Base-by-base conservation (phyloP, 192 early-diverging fungal genomes). In the Backusella morwellensis region DNA sequence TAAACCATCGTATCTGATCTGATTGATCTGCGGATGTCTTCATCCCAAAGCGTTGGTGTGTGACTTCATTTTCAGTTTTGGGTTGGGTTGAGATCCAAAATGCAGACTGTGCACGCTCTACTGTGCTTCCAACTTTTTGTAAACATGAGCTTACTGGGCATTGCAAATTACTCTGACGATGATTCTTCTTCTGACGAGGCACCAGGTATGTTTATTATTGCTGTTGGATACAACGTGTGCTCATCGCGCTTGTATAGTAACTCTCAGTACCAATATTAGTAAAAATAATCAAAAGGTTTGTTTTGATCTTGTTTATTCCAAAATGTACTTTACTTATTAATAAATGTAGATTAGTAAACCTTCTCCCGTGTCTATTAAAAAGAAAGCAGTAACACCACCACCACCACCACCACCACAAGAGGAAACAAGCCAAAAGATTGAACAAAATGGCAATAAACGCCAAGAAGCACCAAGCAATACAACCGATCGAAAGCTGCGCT, bases 81-180 rank as follows among this genome's bases (percentile, higher is more conserved):
- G 17, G 47, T 50, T 50, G 15, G 15, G 42, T 44, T 40, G 38
- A 44, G 1, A 50, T n/a, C 5, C 47, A 50, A 50, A 44, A 50
- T 50, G 47, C 47, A 50, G 47, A 50, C 5, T 50, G 19, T 50
- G 15, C 15, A 19, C 6, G 2, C 21, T 50, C 47, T n/a, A 4
- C 17, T 50, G 19, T 1, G 6, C 47, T 44, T 44, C 4, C 15
- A 44, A 17, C 4, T 1, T 17, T 19, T 21, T 56, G 15, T 56
- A 8, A 7, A 54, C 7, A 59, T 59, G 54, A 59, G 54, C 3
- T 26, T 56, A 70, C 35, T 75, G 35, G 73, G 76, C 23, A 68
- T 81, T 11, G 80, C 77, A 6, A 77, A 77, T 34, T 81, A 81
- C 32, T 77, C 80, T 44, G 80, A 75, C 67, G 78, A 80, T 40